Evolutionary conservation across 2,329 filamentous ascomycete genomes (phyloP), one percentile per base, ranked within the genome.

Genomic region (Beauveria varroae): DNA sequence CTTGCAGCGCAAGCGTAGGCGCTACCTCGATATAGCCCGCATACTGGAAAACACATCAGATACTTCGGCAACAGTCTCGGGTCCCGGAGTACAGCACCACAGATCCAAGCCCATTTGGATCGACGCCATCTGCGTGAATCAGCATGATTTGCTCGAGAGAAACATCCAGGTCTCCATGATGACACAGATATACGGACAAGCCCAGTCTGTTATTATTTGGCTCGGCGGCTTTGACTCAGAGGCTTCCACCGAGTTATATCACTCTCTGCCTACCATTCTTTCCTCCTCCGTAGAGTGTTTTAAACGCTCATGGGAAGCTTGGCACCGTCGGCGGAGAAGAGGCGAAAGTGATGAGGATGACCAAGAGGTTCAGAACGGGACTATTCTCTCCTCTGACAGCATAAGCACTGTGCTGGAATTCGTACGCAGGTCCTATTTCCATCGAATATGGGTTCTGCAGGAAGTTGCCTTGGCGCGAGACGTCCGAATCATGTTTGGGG

Each of bases 71-170:
- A 52, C 49, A n/a, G 57, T 60, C 12, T 52, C 57, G 2, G 50
- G 50, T n/a, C 49, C 61, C 10, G 40, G 28, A 53, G 53, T 59
- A 60, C 3, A 10, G 4, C 58, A 55, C 22, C 58, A 43, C 30
- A 24, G 58, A 49, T 47, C 58, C 50, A 54, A 54, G 22, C 58
- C 50, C 2, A 60, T 60, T 8, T 67, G 65, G 65, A 59, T 66
- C 7, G 66, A 67, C 8, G 66, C 63, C 1, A 60, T 67, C 49
- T 67, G 64, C 16, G 65, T 67, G 40, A 57, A 67, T 22, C 66
- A 67, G 61, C 18, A 28, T 2, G 58, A 65, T 6, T 14, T 44
- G 10, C 20, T 50, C 5, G 65, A 67, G 12, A 57, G 63, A 20
- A 57, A 51, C 5, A 59, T 56, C 1, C 65, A 67, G 24, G 66